Conservation (phyloP, 129 eudicot species). For the Lactuca sativa region DNA sequence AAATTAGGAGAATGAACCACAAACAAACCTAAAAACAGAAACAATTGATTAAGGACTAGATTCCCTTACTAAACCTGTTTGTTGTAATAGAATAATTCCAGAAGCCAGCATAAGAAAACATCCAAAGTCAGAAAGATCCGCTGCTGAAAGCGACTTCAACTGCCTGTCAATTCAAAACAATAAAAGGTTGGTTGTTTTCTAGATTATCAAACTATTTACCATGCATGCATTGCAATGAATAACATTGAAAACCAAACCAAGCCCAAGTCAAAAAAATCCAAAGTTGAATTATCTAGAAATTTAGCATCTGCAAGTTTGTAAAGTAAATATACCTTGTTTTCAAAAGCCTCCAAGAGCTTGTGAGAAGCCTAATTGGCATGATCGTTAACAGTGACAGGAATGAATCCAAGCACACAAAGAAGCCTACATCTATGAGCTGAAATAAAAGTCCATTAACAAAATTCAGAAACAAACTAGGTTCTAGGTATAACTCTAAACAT, state of each 20-base stretch:
- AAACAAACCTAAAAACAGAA: conserved; percentile 1
- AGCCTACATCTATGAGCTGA: conserved; percentile 91
- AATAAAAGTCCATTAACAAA: conserved; percentile 30
- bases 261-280: no score
- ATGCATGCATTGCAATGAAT: no score
- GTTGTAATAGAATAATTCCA: conserved; percentile 78
- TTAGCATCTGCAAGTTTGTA: not conserved
- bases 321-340: conserved; percentile 53
- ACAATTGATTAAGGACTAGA: conserved; percentile 18
- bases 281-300: not conserved
- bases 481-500: no score
- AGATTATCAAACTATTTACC: not conserved
- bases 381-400: conserved; percentile 83
- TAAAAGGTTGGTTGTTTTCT: conserved; percentile 22
- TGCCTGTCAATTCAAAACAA: conserved; percentile 83
- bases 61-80: conserved; percentile 71
- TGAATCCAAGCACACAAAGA: conserved; percentile 89
- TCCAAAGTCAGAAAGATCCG: conserved; percentile 88
- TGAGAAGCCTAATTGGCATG: conserved; percentile 77
- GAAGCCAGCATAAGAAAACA: conserved; percentile 66
- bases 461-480: not conserved
- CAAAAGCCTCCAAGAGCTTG: conserved; percentile 62
- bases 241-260: not conserved
- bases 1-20: conserved; percentile 20
- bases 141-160: conserved; percentile 76